Conservation (phyloP, 179 eudicot species). For the Gypsophila paniculata region DNA sequence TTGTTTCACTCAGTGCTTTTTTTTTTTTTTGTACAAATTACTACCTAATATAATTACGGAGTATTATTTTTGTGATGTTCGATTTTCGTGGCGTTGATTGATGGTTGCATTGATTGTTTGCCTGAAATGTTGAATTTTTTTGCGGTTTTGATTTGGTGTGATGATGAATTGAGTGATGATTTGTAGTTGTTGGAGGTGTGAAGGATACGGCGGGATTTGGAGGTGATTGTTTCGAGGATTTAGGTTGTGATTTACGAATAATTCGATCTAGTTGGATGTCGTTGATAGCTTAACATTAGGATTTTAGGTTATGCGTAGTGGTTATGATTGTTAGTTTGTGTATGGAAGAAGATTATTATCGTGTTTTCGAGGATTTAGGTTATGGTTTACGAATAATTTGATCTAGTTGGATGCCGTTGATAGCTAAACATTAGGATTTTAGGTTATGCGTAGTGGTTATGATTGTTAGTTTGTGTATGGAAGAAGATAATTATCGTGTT, state of each 20-base stretch:
- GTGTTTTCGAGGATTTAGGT: neutral
- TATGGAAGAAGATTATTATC: no score
- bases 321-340: no score
- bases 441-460: no score
- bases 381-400: neutral
- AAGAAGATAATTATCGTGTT: neutral
- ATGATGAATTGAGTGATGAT: neutral
- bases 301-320: no score
- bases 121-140: neutral
- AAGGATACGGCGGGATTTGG: neutral
- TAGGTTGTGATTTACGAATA: neutral
- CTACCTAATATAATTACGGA: no score
- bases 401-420: neutral
- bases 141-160: no score
- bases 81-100: neutral
- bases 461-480: neutral
- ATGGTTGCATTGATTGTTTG: constrained; percentile 7
- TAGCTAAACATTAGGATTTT: no score
- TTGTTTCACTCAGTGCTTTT: neutral
- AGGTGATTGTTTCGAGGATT: neutral
- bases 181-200: neutral
- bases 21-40: neutral
- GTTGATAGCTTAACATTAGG: neutral
- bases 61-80: neutral
- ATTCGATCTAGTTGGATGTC: neutral